Evolutionary conservation across 257 asterid species (phyloP), one percentile per base, ranked within the genome.

Genomic region (Leptodermis oblonga): DNA sequence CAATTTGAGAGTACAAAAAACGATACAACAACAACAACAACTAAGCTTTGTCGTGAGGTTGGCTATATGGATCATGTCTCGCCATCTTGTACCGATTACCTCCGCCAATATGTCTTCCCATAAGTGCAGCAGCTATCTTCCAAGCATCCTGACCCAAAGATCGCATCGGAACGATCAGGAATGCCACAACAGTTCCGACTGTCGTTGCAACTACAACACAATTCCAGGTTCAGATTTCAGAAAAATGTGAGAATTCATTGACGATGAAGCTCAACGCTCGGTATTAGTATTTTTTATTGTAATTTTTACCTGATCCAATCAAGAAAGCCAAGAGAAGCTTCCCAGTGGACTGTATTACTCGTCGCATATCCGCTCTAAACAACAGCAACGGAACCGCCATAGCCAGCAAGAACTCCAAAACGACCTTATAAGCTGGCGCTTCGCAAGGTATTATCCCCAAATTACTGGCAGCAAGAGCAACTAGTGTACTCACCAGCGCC

Each of bases 101-200:
- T 88, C 97, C 98, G 71, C 98, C 98, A 63, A 92, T 90, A 77
- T 92, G 98, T 74, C 98, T 84, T 70, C 98, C 98, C 98, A 92
- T 92, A 17, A 92, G 78, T 22, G 98, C 97, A 67, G 98, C 96
- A 62, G 98, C 98, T 62, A 92, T 90, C 80, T 90, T 92, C 98
- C 98, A 92, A 62, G 87, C 86, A 77, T 92, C 98, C 56, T 67
- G 66, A 59, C 97, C 97, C 42, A 92, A 90, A 2, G 96, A 85
- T 33, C 90, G 78, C 98, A 92, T 92, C 7, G 97, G 98, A 77
- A 92, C 96, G 49, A 88, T 1, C 52, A 81, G 37, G 78, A 88
- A 84, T n/a, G 97, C 98, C 81, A 84, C 85, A 33, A 54, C 82
- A 25, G 93, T 92, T 25, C 97, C 98, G 62, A 88, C 82, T 1